These are phyloP conservation scores for Penicillium silybi DNA, from an alignment of 495 filamentous ascomycete species.

Conservation along the genomic window DNA sequence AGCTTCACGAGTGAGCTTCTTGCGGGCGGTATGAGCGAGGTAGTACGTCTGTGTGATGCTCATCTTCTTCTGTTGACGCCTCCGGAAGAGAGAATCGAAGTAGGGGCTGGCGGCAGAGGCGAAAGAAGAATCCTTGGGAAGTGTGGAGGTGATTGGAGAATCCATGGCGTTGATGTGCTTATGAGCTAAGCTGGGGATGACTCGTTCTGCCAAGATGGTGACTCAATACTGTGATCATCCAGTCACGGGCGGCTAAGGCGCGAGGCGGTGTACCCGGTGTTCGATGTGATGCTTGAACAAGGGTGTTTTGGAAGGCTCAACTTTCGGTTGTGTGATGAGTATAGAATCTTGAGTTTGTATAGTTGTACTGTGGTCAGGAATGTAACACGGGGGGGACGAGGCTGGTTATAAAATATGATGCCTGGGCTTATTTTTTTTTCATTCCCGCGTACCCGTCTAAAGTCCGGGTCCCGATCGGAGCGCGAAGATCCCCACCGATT, in stretches of 20 bases:
- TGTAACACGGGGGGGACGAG: not conserved
- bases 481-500: slow-evolving; percentile 4
- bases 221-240: slow-evolving; percentile 29
- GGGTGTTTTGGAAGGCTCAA: not conserved
- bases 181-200: slow-evolving; percentile 26
- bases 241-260: slow-evolving; percentile 14
- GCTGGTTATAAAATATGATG: slow-evolving; percentile 5
- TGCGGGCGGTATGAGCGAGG: slow-evolving; percentile 90
- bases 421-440: not conserved
- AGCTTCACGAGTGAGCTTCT: slow-evolving; percentile 92
- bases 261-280: slow-evolving; percentile 23
- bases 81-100: slow-evolving; percentile 30
- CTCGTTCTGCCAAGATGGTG: slow-evolving; percentile 31
- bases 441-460: slow-evolving; percentile 7
- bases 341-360: not conserved
- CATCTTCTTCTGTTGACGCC: slow-evolving; percentile 73
- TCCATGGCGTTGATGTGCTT: slow-evolving; percentile 28
- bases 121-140: slow-evolving; percentile 23
- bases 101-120: slow-evolving; percentile 25
- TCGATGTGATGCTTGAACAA: no score
- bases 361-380: not conserved
- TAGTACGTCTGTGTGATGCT: slow-evolving; percentile 96
- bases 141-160: slow-evolving; percentile 3
- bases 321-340: not conserved
- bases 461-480: slow-evolving; percentile 10